Percentiles rank a stretch among this genome's conserved stretches.
Evolutionary conservation across 2,329 filamentous ascomycete species (phyloP).

Genomic region (Drechslerella coelobrocha): DNA sequence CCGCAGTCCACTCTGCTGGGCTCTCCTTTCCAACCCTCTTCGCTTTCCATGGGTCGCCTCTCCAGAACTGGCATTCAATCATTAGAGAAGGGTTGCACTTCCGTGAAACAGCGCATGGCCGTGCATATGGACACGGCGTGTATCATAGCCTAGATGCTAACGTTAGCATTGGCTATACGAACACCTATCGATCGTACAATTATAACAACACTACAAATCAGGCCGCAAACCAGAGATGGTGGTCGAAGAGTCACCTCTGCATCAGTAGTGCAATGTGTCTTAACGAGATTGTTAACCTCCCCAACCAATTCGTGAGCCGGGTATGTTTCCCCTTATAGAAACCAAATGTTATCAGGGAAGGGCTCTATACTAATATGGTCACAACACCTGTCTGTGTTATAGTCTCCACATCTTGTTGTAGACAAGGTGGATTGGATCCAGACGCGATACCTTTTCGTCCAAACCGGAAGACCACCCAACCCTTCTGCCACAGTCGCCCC

Average conservation of each 20-base stretch:
- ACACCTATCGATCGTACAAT: constrained; percentile 22
- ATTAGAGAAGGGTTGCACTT: constrained; percentile 82
- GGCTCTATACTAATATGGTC: neutral
- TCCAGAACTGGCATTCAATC: constrained; percentile 88
- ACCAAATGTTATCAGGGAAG: neutral
- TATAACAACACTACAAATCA: constrained; percentile 57
- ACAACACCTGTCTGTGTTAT: neutral
- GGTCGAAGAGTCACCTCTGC: constrained; percentile 72
- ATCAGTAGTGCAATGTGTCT: constrained; percentile 71
- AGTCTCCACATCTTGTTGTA: constrained; percentile 68
- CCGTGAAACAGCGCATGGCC: constrained; percentile 68
- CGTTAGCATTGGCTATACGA: constrained; percentile 63
- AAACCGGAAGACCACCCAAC: constrained; percentile 44
- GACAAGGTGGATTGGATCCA: constrained; percentile 78
- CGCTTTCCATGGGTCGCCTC: constrained; percentile 80
- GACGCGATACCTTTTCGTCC: constrained; percentile 80
- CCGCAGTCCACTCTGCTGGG: constrained; percentile 35
- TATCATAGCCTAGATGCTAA: constrained; percentile 72
- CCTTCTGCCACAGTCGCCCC: neutral
- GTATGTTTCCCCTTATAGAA: constrained; percentile 18
- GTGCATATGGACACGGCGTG: constrained; percentile 77
- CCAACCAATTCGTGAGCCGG: constrained; percentile 65
- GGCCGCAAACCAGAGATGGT: constrained; percentile 57
- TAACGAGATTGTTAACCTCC: constrained; percentile 83
- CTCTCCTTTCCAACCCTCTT: constrained; percentile 72